Percentiles rank a stretch among this genome's conserved stretches.
These are phyloP conservation scores for Lophiotrema nucula DNA, from an alignment of 495 filamentous ascomycete genomes.

Conservation along the genomic window DNA sequence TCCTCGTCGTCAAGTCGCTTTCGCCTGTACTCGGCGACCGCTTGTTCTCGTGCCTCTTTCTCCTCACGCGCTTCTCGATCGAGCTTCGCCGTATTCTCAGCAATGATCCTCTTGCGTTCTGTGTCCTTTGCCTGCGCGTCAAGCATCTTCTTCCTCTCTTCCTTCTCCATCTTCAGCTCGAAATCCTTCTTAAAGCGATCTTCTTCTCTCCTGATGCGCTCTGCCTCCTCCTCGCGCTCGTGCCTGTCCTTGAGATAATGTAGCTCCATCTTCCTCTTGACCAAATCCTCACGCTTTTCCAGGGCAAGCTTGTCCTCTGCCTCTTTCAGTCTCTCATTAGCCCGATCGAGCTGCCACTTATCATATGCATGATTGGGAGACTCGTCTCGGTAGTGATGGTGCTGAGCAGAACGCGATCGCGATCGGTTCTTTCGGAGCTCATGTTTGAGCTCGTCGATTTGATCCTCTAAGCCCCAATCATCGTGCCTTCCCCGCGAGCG, in stretches of 20 bases:
- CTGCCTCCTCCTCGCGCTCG: slow-evolving; percentile 19
- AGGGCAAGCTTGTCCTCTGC: slow-evolving; percentile 17
- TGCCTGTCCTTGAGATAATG: slow-evolving; percentile 19
- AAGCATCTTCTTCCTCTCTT: slow-evolving; percentile 9
- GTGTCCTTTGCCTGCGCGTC: slow-evolving; percentile 17
- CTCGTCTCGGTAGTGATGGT: slow-evolving; percentile 23
- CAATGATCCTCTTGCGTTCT: slow-evolving; percentile 28
- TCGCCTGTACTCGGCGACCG: slow-evolving; percentile 31
- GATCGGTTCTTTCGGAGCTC: slow-evolving; percentile 26
- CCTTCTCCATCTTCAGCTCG: slow-evolving; percentile 27
- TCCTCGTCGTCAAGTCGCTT: slow-evolving; percentile 31
- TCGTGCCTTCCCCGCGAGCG: slow-evolving; percentile 23
- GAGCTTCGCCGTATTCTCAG: slow-evolving; percentile 27
- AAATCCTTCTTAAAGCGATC: slow-evolving; percentile 22
- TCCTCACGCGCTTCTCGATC: slow-evolving; percentile 23
- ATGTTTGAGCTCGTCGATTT: slow-evolving; percentile 33
- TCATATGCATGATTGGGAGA: slow-evolving; percentile 16
- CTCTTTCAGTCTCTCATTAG: slow-evolving; percentile 27
- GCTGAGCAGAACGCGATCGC: slow-evolving; percentile 1
- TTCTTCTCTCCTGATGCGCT: slow-evolving; percentile 18
- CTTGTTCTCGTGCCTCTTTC: slow-evolving; percentile 28
- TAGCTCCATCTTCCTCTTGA: slow-evolving; percentile 29
- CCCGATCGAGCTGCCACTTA: slow-evolving; percentile 21
- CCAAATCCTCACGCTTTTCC: slow-evolving; percentile 31
- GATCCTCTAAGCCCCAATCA: slow-evolving; percentile 33